Evolutionary conservation across 306 rosid species (phyloP), one percentile per base, ranked within the genome.

Genomic region (Boehmeria nivea): DNA sequence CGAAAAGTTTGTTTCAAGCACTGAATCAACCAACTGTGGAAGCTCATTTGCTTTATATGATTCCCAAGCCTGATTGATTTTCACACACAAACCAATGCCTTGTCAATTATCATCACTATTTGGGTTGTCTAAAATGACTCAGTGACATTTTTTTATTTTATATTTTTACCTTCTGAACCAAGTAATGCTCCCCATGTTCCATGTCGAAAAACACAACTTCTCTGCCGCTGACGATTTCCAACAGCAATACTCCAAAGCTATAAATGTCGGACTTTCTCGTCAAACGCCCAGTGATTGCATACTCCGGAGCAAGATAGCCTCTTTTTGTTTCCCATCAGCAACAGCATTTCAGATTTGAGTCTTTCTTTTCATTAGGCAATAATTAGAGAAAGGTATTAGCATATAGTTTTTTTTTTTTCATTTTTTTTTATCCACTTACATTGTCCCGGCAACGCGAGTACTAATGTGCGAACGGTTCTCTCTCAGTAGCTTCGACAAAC

Each of bases 231-330:
- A 91, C 79, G 64, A 87, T 81, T 69, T 85, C 89, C 15, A 91
- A 57, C 6, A 91, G 70, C 40, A 91, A 64, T 14, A 91, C 89
- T 27, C 99, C 96, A 3, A 84, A 91, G 73, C 99, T 83, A 22
- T 91, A 91, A 43, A 87, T 80, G 72, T 91, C 99, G 46, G 99
- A 84, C 72, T 87, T 91, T 60, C 96, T 57, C 1, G 96, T 84
- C 66, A 91, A 69, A 51, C 59, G 87, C 26, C 99, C 96, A 0
- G 95, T 84, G 59, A 82, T 69, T 6, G 99, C 95, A 58, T 91
- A 91, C 33, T 91, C 99, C 1, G 99, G 99, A 66, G 99, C 99
- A 43, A 91, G 76, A 75, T 87, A 91, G 20, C 99, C 99, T 65
- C 96, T 90, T 23, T 31, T 31, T 10, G 36, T 31, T 31, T 31